A percentile compares a stretch with the other conserved stretches of the same genome.
phyloP scores from a whole-genome alignment of 164 flowering plant species.

The Aristolochia californica region DNA sequence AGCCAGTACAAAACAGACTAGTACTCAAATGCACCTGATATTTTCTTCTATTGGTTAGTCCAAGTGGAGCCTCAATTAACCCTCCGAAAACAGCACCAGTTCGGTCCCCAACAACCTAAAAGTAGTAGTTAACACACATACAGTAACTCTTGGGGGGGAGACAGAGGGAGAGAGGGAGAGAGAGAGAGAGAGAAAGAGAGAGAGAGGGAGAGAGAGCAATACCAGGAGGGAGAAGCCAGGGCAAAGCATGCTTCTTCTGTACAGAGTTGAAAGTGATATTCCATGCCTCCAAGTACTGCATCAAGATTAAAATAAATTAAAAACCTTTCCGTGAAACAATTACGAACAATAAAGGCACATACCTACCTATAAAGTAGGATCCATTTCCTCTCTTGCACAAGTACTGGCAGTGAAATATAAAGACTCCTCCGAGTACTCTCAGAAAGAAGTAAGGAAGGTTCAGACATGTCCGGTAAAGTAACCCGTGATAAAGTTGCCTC shows the following conservation, averaged over 20 bases:
- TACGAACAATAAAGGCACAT: neutral
- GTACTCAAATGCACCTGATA: slow-evolving; percentile 57
- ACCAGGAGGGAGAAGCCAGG: slow-evolving; percentile 94
- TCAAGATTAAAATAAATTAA: slow-evolving; percentile 3
- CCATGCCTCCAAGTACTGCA: slow-evolving; percentile 98
- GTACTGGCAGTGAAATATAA: slow-evolving; percentile 69
- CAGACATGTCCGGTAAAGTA: slow-evolving; percentile 60
- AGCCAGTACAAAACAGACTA: too few species aligned
- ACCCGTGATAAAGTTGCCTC: slow-evolving; percentile 13
- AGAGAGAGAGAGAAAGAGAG: neutral
- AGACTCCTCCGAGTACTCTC: slow-evolving; percentile 47
- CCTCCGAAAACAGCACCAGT: slow-evolving; percentile 94
- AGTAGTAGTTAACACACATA: neutral
- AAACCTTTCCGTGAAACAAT: neutral
- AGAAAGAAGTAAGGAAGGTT: slow-evolving; percentile 74
- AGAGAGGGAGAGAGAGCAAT: slow-evolving; percentile 10
- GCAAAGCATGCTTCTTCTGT: slow-evolving; percentile 83
- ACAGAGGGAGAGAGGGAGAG: neutral
- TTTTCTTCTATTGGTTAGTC: slow-evolving; percentile 50
- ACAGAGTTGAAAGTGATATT: slow-evolving; percentile 83
- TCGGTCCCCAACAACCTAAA: slow-evolving; percentile 84
- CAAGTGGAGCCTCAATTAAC: slow-evolving; percentile 84
- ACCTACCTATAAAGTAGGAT: slow-evolving; percentile 72
- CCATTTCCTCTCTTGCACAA: slow-evolving; percentile 81
- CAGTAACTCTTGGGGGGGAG: too few species aligned